Conservation (phyloP, 768 basidiomycete species). For the Mycena galericulata region DNA sequence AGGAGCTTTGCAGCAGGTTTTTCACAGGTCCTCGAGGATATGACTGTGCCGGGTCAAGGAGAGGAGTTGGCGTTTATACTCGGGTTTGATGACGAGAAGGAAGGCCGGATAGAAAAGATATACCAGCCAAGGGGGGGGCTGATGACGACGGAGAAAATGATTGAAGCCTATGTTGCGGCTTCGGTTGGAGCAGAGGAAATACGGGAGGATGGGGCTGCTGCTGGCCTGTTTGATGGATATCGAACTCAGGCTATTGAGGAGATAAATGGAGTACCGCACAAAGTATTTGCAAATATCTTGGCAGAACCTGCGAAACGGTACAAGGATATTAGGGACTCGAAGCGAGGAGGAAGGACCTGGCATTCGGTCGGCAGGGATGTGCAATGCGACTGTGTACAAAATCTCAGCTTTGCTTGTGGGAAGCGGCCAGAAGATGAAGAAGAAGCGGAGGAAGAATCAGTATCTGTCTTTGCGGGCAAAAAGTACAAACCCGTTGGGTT, state of each 20-base stretch:
- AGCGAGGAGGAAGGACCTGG: background rate
- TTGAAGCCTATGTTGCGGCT: background rate
- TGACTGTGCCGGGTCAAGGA: constrained; percentile 12
- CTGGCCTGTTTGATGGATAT: background rate
- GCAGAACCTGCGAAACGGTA: background rate
- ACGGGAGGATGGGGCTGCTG: background rate
- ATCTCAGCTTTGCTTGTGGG: background rate
- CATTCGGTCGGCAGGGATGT: background rate
- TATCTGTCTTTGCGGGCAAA: constrained; percentile 21
- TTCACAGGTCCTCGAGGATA: constrained; percentile 18
- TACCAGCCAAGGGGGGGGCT: background rate
- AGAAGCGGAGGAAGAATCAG: background rate
- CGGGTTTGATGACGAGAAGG: background rate
- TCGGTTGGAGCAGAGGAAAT: background rate
- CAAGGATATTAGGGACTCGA: background rate
- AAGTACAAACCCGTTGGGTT: constrained; percentile 39
- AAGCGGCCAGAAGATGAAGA: background rate
- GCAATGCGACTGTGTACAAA: constrained; percentile 5
- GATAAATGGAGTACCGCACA: constrained; percentile 16
- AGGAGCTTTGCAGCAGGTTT: constrained; percentile 7
- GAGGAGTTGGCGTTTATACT: background rate
- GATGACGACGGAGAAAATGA: background rate
- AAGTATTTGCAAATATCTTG: constrained; percentile 17
- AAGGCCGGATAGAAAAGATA: background rate
- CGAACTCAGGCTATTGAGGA: background rate